phyloP scores from a whole-genome alignment of 73 alveolate genomes.

The Uronychia binucleata region DNA sequence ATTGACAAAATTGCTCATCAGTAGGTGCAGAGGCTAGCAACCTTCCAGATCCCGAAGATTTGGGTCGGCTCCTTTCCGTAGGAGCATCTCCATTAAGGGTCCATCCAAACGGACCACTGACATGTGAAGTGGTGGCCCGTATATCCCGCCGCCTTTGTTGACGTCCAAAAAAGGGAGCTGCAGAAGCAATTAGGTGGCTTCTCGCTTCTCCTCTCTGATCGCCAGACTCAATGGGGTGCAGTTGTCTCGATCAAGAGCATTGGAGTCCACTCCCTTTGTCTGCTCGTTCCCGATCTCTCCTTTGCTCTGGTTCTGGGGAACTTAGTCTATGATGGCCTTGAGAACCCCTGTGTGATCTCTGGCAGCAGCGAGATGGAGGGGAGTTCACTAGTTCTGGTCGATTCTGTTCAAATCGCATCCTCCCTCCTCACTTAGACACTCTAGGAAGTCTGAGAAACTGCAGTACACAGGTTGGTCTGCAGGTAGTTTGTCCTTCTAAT shows the following conservation, averaged over 20 bases:
- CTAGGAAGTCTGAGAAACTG: too few relatives aligned
- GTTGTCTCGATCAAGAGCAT: constrained; percentile 46
- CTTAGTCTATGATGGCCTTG: constrained; percentile 62
- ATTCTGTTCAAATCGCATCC: too few relatives aligned
- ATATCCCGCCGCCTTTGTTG: constrained; percentile 62
- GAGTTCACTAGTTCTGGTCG: too few relatives aligned
- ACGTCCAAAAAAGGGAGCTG: constrained; percentile 45
- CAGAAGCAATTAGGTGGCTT: constrained; percentile 43
- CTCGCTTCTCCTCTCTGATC: constrained; percentile 50
- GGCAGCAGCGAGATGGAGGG: too few relatives aligned
- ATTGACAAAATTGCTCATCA: constrained; percentile 35
- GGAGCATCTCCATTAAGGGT: constrained; percentile 15
- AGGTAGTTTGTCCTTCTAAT: too few relatives aligned
- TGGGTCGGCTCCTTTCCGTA: constrained; percentile 30
- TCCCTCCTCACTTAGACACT: too few relatives aligned
- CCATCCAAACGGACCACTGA: constrained; percentile 40
- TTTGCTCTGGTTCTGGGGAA: constrained; percentile 48
- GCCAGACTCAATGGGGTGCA: constrained; percentile 65
- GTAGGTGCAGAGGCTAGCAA: constrained; percentile 53
- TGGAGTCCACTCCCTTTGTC: constrained; percentile 23
- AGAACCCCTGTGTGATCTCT: too few relatives aligned
- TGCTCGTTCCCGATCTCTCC: constrained; percentile 55
- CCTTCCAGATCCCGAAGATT: constrained; percentile 50
- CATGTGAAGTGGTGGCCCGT: constrained; percentile 58
- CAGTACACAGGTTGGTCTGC: too few relatives aligned